Percentiles rank a stretch among this genome's conserved stretches.
These are phyloP conservation scores for Suhomyces pyralidae DNA, from an alignment of 805 yeast species.

Conservation along the genomic window DNA sequence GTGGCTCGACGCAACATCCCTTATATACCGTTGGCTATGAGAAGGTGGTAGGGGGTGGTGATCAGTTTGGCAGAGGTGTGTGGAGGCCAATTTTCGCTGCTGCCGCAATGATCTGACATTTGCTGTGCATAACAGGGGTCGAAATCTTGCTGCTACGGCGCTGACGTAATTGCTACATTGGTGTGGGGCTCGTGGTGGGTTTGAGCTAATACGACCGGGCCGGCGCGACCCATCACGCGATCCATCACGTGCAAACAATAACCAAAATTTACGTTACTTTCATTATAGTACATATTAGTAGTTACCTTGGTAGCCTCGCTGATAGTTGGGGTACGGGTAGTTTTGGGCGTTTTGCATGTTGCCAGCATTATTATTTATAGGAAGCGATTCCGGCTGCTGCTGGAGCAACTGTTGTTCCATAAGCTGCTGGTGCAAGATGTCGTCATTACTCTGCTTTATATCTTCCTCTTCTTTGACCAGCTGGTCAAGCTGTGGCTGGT, in stretches of 20 bases:
- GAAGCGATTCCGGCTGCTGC: slow-evolving; percentile 7
- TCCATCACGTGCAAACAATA: no score
- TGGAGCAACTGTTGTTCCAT: slow-evolving; percentile 7
- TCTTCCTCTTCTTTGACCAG: slow-evolving; percentile 1
- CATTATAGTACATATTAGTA: slow-evolving; percentile 1
- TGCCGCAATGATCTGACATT: neutral
- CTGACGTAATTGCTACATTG: neutral
- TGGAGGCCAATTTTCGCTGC: neutral
- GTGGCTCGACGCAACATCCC: slow-evolving; percentile 1
- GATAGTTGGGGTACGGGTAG: slow-evolving; percentile 7
- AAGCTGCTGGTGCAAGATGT: slow-evolving; percentile 4
- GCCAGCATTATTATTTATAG: neutral
- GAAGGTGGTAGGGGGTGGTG: neutral
- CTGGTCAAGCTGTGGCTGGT: neutral
- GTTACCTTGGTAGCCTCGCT: slow-evolving; percentile 9
- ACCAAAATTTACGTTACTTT: no score
- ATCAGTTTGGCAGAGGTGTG: neutral
- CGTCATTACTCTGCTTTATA: slow-evolving; percentile 2
- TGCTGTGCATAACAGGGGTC: neutral
- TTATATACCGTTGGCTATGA: neutral
- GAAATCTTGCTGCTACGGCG: neutral
- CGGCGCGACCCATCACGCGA: no score
- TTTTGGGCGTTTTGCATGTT: neutral
- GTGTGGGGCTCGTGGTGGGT: neutral
- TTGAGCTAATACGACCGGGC: neutral